phyloP scores from a whole-genome alignment of 129 eudicot species.

The Tagetes erecta region DNA sequence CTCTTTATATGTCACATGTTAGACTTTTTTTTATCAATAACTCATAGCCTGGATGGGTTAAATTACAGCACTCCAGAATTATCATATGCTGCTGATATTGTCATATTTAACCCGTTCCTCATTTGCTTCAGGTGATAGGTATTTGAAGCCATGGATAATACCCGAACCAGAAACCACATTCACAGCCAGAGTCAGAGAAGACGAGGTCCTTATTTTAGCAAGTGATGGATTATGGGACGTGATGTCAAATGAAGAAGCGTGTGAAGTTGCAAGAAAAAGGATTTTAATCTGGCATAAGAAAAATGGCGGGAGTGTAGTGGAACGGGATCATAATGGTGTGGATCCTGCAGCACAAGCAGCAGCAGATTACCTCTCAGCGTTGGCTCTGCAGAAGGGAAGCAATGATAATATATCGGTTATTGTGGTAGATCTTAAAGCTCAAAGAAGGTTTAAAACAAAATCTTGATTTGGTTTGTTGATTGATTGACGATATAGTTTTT shows the following conservation, averaged over 20 bases:
- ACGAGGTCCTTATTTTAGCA: neutral
- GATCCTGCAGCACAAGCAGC: conserved; percentile 8
- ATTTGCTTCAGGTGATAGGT: conserved; percentile 1
- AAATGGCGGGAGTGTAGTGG: neutral
- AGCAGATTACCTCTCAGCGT: neutral
- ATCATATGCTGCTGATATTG: neutral
- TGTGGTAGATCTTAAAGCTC: conserved; percentile 6
- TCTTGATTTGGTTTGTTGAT: neutral
- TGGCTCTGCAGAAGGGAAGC: conserved; percentile 3
- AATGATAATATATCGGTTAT: conserved; percentile 1
- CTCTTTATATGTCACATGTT: neutral
- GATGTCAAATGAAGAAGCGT: neutral
- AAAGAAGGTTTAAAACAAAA: conserved; percentile 1
- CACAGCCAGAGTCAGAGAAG: neutral
- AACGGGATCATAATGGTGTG: neutral
- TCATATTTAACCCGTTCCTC: neutral
- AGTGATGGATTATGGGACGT: neutral
- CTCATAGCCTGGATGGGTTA: neutral
- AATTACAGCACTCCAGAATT: neutral
- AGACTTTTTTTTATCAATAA: neutral
- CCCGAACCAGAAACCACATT: conserved; percentile 5
- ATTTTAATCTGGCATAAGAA: neutral
- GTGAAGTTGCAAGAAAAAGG: conserved; percentile 4
- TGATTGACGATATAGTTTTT: neutral
- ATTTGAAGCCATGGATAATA: conserved; percentile 3